These are phyloP conservation scores for Chaetomium cochliodes DNA, from an alignment of 495 filamentous ascomycete species.

Conservation along the genomic window DNA sequence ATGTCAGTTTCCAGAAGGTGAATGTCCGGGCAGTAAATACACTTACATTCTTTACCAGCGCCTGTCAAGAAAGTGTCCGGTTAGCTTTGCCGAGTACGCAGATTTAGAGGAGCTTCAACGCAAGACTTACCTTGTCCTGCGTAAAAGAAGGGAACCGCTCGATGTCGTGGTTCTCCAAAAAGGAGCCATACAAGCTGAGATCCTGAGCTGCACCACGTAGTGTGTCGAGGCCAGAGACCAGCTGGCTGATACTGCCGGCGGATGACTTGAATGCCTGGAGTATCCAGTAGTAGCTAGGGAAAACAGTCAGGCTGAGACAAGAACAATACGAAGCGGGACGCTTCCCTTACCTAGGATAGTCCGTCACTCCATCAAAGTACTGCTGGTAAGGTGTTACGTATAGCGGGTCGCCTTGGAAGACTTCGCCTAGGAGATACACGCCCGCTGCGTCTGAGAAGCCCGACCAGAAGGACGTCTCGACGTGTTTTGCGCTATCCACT, in stretches of 20 bases:
- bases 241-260: conserved; percentile 55
- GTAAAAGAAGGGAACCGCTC: conserved; percentile 61
- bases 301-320: not conserved
- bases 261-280: conserved; percentile 61
- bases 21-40: not conserved
- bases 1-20: conserved; percentile 39
- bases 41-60: conserved; percentile 32
- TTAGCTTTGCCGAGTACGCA: not conserved
- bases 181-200: conserved; percentile 65
- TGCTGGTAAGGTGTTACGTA: conserved; percentile 68
- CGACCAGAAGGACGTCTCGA: conserved; percentile 68
- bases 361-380: conserved; percentile 61
- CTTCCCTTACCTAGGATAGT: conserved; percentile 60
- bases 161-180: conserved; percentile 80
- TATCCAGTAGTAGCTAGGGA: conserved; percentile 56
- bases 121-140: conserved; percentile 43
- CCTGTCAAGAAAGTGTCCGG: conserved; percentile 4
- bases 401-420: conserved; percentile 58
- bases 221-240: conserved; percentile 58
- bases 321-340: not conserved
- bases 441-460: conserved; percentile 63
- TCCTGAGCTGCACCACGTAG: conserved; percentile 52
- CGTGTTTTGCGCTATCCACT: conserved; percentile 72
- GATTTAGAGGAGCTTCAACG: not conserved
- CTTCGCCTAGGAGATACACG: conserved; percentile 70